These are phyloP conservation scores for Myxozyma kluyveri DNA, from an alignment of 805 yeast species.

Conservation along the genomic window DNA sequence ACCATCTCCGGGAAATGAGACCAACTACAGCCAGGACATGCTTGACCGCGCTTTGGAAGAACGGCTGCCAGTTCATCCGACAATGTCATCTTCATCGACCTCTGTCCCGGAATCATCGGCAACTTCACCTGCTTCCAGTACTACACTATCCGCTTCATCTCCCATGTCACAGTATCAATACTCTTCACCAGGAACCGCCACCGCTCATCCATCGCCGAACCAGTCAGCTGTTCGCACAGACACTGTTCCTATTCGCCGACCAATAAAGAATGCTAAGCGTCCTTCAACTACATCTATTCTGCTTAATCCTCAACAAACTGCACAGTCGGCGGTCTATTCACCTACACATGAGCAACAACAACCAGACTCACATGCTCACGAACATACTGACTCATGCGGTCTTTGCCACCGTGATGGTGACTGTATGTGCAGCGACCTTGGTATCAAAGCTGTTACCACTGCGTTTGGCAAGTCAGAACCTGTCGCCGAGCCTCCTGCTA, in stretches of 20 bases:
- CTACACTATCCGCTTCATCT: constrained; percentile 8
- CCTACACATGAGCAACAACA: background rate
- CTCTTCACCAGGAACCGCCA: constrained; percentile 2
- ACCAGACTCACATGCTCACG: background rate
- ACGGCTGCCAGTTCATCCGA: constrained; percentile 25
- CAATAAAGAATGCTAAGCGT: background rate
- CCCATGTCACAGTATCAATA: constrained; percentile 6
- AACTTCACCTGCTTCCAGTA: constrained; percentile 17
- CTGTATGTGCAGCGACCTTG: constrained; percentile 27
- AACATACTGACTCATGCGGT: constrained; percentile 19
- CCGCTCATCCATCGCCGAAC: constrained; percentile 2
- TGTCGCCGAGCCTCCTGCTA: background rate
- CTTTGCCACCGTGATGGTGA: constrained; percentile 26
- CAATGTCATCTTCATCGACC: no score
- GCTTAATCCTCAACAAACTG: background rate
- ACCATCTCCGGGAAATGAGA: constrained; percentile 44
- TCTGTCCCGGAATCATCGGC: constrained; percentile 2
- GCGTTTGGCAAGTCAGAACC: constrained; percentile 15
- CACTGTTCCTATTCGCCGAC: constrained; percentile 17
- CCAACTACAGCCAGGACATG: constrained; percentile 22
- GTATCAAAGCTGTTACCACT: constrained; percentile 25
- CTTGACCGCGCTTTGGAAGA: constrained; percentile 28
- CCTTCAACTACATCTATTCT: background rate
- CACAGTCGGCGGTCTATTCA: background rate
- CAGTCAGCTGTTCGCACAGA: background rate